Percentiles rank a stretch among this genome's conserved stretches.
phyloP scores from a whole-genome alignment of 1,139 yeast species.

The Blastobotrys raffinosifermentans region DNA sequence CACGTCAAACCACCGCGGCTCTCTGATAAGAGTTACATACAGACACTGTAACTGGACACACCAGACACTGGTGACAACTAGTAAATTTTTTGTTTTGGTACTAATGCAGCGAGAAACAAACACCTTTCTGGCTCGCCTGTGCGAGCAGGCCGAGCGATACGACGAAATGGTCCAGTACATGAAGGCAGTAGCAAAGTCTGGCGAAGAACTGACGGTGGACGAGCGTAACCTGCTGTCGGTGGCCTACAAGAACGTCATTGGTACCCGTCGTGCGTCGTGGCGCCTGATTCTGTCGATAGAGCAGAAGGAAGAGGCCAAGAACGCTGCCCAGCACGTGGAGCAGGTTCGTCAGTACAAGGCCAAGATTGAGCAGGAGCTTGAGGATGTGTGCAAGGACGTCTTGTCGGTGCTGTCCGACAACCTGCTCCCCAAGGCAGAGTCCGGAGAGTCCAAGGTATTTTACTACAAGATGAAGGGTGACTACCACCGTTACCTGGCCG shows the following conservation, averaged over 20 bases:
- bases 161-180: constrained; percentile 99
- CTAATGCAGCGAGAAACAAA: constrained; percentile 80
- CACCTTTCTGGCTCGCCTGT: constrained; percentile 93
- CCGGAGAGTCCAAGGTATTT: constrained; percentile 97
- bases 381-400: constrained; percentile 93
- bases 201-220: constrained; percentile 93
- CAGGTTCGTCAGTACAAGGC: constrained; percentile 93
- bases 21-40: too few species aligned
- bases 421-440: constrained; percentile 90
- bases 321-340: constrained; percentile 73
- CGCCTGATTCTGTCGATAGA: constrained; percentile 97
- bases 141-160: constrained; percentile 99
- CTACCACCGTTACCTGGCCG: constrained; percentile 98
- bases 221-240: constrained; percentile 96
- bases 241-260: constrained; percentile 97
- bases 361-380: constrained; percentile 90
- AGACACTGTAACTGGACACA: too few species aligned
- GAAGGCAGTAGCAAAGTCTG: constrained; percentile 95
- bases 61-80: too few species aligned
- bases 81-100: too few species aligned
- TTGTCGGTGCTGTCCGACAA: constrained; percentile 80
- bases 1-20: too few species aligned
- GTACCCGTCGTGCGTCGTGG: constrained; percentile 99
- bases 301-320: constrained; percentile 96
- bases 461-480: constrained; percentile 99